Percentiles rank a stretch among this genome's conserved stretches.
phyloP scores from a whole-genome alignment of 2,329 filamentous ascomycete genomes.

The Cryoendolithus antarcticus region DNA sequence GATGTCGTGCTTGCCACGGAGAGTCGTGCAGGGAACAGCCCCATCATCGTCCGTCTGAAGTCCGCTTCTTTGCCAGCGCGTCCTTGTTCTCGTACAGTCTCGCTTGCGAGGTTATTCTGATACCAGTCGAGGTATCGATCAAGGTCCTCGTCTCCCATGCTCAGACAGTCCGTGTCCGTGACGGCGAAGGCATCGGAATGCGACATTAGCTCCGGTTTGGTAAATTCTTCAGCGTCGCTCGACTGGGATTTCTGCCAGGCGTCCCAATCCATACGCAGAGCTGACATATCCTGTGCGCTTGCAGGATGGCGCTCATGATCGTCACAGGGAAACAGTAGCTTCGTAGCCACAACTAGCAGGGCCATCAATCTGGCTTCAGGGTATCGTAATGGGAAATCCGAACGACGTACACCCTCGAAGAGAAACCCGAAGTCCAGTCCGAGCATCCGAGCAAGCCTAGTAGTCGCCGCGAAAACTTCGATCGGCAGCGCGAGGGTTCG shows the following conservation, averaged over 20 bases:
- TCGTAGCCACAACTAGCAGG: constrained; percentile 61
- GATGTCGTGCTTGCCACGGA: constrained; percentile 4
- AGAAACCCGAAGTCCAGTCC: constrained; percentile 33
- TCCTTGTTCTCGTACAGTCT: constrained; percentile 26
- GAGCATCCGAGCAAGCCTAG: constrained; percentile 42
- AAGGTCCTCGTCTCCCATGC: constrained; percentile 49
- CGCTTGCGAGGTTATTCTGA: constrained; percentile 50
- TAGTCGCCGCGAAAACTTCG: constrained; percentile 50
- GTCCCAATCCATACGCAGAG: constrained; percentile 57
- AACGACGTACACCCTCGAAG: too few relatives aligned
- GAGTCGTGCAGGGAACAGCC: constrained; percentile 27
- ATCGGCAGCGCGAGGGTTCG: constrained; percentile 63
- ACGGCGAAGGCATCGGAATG: constrained; percentile 39
- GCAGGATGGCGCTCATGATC: constrained; percentile 38
- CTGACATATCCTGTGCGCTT: constrained; percentile 43
- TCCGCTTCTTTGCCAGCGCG: constrained; percentile 23
- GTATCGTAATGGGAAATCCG: constrained; percentile 34
- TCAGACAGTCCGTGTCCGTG: constrained; percentile 49
- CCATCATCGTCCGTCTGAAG: constrained; percentile 28
- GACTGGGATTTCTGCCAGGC: constrained; percentile 40
- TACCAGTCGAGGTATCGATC: constrained; percentile 75
- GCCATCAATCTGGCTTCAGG: constrained; percentile 66
- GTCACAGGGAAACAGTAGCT: constrained; percentile 68
- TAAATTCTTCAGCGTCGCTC: constrained; percentile 6
- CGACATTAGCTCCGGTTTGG: constrained; percentile 6